These are phyloP conservation scores for Eimeria necatrix DNA, from an alignment of 169 alveolate species.

Conservation along the genomic window DNA sequence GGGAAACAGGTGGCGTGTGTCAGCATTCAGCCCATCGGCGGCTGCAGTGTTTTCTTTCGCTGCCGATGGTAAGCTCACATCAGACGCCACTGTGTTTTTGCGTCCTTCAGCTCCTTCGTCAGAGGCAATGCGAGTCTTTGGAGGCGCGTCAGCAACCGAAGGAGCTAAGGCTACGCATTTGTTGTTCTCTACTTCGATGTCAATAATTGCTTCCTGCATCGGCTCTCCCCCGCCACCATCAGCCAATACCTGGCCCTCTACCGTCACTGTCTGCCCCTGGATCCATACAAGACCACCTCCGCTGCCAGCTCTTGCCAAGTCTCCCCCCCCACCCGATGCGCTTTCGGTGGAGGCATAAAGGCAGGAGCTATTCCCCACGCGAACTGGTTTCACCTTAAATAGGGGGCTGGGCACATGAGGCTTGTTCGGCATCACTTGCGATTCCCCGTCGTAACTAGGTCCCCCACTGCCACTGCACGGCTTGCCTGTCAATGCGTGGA, in stretches of 20 bases:
- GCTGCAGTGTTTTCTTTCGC: background rate
- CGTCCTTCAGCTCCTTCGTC: background rate
- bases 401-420: background rate
- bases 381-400: background rate
- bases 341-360: slow-evolving; percentile 43
- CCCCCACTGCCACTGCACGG: slow-evolving; percentile 76
- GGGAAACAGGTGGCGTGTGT: background rate
- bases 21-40: background rate
- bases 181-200: slow-evolving; percentile 52
- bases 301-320: slow-evolving; percentile 54
- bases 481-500: slow-evolving; percentile 64
- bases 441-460: background rate
- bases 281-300: slow-evolving; percentile 79
- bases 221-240: slow-evolving; percentile 77
- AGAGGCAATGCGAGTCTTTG: background rate
- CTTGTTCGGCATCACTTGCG: background rate
- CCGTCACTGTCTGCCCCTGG: slow-evolving; percentile 63
- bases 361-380: background rate
- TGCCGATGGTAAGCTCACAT: background rate
- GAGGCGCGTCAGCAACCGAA: slow-evolving; percentile 8
- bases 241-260: slow-evolving; percentile 52
- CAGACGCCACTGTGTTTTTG: background rate
- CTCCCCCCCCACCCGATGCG: slow-evolving; percentile 79
- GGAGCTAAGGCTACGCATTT: slow-evolving; percentile 11
- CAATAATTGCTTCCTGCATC: slow-evolving; percentile 75